Base-by-base conservation (phyloP, 1,284 basidiomycete genomes). In the Hemileia vastatrix region DNA sequence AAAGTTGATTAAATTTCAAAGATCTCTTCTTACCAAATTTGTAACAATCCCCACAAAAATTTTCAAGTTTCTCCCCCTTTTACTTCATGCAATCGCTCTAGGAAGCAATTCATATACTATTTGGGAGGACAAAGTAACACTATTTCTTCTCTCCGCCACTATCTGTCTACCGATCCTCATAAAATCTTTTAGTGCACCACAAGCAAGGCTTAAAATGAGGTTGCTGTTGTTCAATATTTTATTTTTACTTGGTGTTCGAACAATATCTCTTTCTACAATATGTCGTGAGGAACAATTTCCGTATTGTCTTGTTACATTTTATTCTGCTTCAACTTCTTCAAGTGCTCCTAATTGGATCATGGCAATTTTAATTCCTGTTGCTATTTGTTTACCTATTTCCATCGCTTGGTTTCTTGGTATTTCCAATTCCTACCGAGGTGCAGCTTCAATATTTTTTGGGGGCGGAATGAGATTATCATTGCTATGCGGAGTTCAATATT, bases 221-320 rank as follows among this genome's bases (percentile, higher is more conserved):
- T 86, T 94, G 57, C 77, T 91, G 6, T 80, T 82, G 0, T 87
- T 89, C 70, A 83, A 84, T 6, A 69, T 81, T 2, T 71, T 87
- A 2, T 85, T 86, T 65, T 83, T 86, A 0, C 69, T 83, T n/a
- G 84, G 86, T 65, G 81, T 87, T 4, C 83, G 93, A 8, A 71
- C 89, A 11, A 86, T 90, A 72, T 81, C 84, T 0, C 75, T 82
- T 59, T 86, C 86, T 71, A 89, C 90, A 0, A 84, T 93, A 0
- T 98, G 94, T 73, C 80, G 95, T 57, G 95, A 98, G 75, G 95
- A 98, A 74, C 94, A 97, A 76, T 86, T 88, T 51, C 86, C 89
- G 0, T 86, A 75, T 63, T 96, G 93, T 74, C 79, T 81, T 62
- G 85, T 90, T 56, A 92, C 90, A 0, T 96, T 93, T 78, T 93